Evolutionary conservation across 2,329 filamentous ascomycete genomes (phyloP), one percentile per base, ranked within the genome.

Genomic region (Gaeumannomyces sp.): DNA sequence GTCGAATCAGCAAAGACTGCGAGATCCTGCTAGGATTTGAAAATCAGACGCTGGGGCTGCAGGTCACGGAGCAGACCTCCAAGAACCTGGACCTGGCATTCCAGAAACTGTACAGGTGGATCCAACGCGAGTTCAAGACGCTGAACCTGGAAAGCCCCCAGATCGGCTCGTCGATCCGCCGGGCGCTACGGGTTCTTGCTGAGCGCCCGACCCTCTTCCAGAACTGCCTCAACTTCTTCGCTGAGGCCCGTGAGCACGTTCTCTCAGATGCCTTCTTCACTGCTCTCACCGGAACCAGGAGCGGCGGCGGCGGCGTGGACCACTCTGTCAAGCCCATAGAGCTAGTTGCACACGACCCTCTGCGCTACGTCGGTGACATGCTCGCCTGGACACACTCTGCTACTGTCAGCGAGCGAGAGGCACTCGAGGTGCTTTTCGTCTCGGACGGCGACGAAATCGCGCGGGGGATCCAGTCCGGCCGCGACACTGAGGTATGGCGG

Each of bases 281-380:
- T 57, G 94, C 95, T 0, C 79, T 99, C 62, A 97, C 93, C 0
- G 94, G 94, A 53, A 83, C 80, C 1, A 80, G 83, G 16, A 78
- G 85, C 7, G 83, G 81, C 14, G 84, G 86, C 0, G 63, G 62
- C 25, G 80, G 81, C 31, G 81, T 83, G 59, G 85, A 90, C 67
- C 78, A 79, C 29, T 83, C 84, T 2, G 81, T 89, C 50, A 97
- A 98, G 73, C 94, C 95, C 0, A 99, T 99, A 68, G 94, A 99
- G 73, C 86, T 98, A 70, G 90, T 89, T 14, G 94, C 95, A 0
- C 94, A 98, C 73, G 95, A 99, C 72, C 89, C 92, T 1, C 78
- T 98, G 31, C 87, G 95, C 27, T 98, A 98, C 74, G 88, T 96
- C 3, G 93, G 95, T 64, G 95, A 99, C 73, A 99, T 99, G 93